Evolutionary conservation across 164 flowering plant genomes (phyloP), one percentile per base, ranked within the genome.

Genomic region (Warburgia ugandensis): DNA sequence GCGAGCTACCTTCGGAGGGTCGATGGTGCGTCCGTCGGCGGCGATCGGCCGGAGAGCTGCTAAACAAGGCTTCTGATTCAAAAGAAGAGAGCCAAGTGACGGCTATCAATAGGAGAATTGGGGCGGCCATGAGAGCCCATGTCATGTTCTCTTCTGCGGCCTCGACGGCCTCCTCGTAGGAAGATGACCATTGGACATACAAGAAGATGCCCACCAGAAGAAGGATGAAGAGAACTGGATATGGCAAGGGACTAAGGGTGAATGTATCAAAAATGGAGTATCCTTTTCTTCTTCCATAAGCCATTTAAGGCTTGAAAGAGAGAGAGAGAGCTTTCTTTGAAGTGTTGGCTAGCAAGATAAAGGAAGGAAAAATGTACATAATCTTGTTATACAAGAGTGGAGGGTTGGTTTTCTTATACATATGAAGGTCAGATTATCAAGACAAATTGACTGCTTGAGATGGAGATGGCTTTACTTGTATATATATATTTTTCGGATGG

Each of bases 211-310:
- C 70, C 58, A 77, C 52, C 25, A 89, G 70, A 9, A 69, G 71
- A 1, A 86, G 54, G 30, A 89, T 65, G 19, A 89, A 62, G 0
- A 89, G 68, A n/a, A 84, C 90, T 0, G 90, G 94, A 49, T 77
- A 84, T 7, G 97, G 97, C 6, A 84, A 62, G 41, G 94, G 95
- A 30, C 43, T 74, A 28, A 86, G 68, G 5, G 81, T 61, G 52
- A 84, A 75, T 3, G 47, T 75, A 5, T 81, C 81, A 11, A 73
- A 45, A 32, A 81, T 35, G 3, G 83, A 71, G 29, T 72, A 64
- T 26, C 56, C 54, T 61, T 58, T 57, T 51, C 73, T 70, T 36
- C 67, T 59, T 49, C 52, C 28, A 37, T 73, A 70, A 6, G 22
- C 66, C 70, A 66, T 66, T 29, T 3, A 14, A 13, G 39, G n/a